Evolutionary conservation across 1,284 basidiomycete species (phyloP).

Genomic region (Chondrostereum purpureum): DNA sequence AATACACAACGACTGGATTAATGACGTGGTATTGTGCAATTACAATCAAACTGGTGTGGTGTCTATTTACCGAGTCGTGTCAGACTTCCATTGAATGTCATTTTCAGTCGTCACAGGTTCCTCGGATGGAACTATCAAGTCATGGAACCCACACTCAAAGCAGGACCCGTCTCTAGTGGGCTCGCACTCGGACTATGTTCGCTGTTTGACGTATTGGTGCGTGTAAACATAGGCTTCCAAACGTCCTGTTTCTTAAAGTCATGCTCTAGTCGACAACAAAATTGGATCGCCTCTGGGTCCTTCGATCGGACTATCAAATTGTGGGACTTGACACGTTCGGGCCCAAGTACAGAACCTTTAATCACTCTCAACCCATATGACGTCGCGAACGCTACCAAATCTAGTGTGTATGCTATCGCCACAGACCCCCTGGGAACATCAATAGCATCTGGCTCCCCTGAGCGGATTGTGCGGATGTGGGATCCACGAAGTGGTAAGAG

Average conservation of each 20-base stretch:
- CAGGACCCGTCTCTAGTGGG: constrained; percentile 70
- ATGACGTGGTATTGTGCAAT: constrained; percentile 91
- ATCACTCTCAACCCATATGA: constrained; percentile 58
- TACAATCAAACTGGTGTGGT: constrained; percentile 78
- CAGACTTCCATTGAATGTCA: neutral
- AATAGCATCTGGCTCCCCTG: constrained; percentile 87
- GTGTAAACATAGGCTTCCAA: constrained; percentile 14
- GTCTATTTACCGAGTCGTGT: no score
- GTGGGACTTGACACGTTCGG: constrained; percentile 74
- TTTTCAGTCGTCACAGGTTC: constrained; percentile 82
- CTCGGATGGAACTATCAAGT: constrained; percentile 91
- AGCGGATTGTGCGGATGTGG: constrained; percentile 87
- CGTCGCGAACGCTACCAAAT: constrained; percentile 51
- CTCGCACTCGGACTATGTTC: constrained; percentile 89
- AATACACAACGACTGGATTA: constrained; percentile 93
- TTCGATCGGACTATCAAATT: constrained; percentile 92
- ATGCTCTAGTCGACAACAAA: constrained; percentile 56
- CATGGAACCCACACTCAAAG: constrained; percentile 84
- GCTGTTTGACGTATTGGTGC: constrained; percentile 75
- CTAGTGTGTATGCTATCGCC: constrained; percentile 76
- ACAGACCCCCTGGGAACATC: constrained; percentile 75
- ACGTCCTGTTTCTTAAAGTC: constrained; percentile 14
- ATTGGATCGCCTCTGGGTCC: constrained; percentile 90
- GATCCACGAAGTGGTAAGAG: constrained; percentile 81
- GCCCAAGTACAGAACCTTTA: constrained; percentile 35